A percentile compares a stretch with the other conserved stretches of the same genome.
Evolutionary conservation across 371 early-diverging fungal genomes (phyloP).

Genomic region (Capillidium rhysosporum): DNA sequence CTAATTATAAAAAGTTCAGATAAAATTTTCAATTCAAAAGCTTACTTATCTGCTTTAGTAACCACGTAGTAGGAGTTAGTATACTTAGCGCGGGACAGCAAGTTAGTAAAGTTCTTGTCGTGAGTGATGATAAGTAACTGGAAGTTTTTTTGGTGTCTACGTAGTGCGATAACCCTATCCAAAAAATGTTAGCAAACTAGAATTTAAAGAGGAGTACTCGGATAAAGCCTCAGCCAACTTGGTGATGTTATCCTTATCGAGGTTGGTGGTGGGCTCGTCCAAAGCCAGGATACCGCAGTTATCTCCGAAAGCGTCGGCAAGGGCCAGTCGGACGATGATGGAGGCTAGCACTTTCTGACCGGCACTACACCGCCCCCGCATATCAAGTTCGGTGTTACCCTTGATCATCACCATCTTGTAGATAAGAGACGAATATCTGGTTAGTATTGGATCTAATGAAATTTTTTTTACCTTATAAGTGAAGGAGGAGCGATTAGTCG

Average conservation of each 20-base stretch:
- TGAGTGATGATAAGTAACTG: constrained; percentile 99
- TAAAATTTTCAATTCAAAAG: not conserved
- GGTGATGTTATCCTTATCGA: constrained; percentile 89
- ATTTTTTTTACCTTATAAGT: constrained; percentile 80
- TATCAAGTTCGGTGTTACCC: constrained; percentile 76
- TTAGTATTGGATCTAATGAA: not conserved
- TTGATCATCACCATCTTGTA: constrained; percentile 97
- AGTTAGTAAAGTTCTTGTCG: constrained; percentile 92
- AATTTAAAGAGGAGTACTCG: constrained; percentile 20
- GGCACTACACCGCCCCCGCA: constrained; percentile 97
- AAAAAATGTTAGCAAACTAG: not conserved
- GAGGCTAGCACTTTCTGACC: constrained; percentile 98
- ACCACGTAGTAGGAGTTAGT: constrained; percentile 73
- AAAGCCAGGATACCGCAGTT: constrained; percentile 95
- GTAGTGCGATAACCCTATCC: constrained; percentile 48
- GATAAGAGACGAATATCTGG: not conserved
- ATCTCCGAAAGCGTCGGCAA: constrained; percentile 90
- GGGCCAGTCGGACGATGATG: constrained; percentile 91
- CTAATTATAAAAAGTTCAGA: no score
- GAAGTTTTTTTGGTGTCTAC: constrained; percentile 69
- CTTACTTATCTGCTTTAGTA: constrained; percentile 44
- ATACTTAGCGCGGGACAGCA: constrained; percentile 54
- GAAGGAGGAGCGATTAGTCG: constrained; percentile 46
- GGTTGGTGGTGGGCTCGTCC: constrained; percentile 99
- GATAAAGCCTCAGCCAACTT: constrained; percentile 75